These are phyloP conservation scores for Tulasnella sp. DNA, from an alignment of 768 basidiomycete species.

Conservation along the genomic window DNA sequence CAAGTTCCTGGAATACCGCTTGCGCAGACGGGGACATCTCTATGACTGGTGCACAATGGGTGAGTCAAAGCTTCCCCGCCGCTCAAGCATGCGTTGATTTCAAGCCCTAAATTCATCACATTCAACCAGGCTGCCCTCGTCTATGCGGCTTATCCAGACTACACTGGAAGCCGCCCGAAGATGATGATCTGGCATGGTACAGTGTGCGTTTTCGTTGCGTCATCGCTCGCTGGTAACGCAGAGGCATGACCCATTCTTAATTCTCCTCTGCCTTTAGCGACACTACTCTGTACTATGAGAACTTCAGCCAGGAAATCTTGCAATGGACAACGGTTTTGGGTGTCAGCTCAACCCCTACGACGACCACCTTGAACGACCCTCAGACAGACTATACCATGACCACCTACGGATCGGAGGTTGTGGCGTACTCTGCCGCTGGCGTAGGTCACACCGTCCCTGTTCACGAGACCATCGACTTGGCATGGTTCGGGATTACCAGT, in stretches of 20 bases:
- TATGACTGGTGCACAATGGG: conserved; percentile 38
- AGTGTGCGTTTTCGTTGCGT: conserved; percentile 20
- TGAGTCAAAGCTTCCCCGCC: too few relatives aligned
- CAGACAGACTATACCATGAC: conserved; percentile 36
- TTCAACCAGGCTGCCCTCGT: conserved; percentile 34
- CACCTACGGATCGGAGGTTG: conserved; percentile 40
- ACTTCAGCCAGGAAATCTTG: conserved; percentile 42
- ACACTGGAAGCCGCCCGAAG: conserved; percentile 39
- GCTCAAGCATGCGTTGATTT: too few relatives aligned
- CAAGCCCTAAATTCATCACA: neutral
- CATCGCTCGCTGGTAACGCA: neutral
- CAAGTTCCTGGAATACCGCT: conserved; percentile 37
- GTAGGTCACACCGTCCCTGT: conserved; percentile 44
- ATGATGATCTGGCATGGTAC: conserved; percentile 49
- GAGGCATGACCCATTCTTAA: too few relatives aligned
- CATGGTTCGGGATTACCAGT: conserved; percentile 35
- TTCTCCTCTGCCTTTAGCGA: conserved; percentile 27
- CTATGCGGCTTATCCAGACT: conserved; percentile 39
- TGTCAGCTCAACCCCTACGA: conserved; percentile 32
- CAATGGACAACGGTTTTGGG: conserved; percentile 48
- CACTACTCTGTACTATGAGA: conserved; percentile 38
- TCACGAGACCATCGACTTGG: conserved; percentile 36
- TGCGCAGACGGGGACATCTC: conserved; percentile 37
- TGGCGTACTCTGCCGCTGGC: conserved; percentile 37
- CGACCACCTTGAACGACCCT: conserved; percentile 34